Conservation (phyloP, 139 green algal species). For the Monoraphidium neglectum region DNA sequence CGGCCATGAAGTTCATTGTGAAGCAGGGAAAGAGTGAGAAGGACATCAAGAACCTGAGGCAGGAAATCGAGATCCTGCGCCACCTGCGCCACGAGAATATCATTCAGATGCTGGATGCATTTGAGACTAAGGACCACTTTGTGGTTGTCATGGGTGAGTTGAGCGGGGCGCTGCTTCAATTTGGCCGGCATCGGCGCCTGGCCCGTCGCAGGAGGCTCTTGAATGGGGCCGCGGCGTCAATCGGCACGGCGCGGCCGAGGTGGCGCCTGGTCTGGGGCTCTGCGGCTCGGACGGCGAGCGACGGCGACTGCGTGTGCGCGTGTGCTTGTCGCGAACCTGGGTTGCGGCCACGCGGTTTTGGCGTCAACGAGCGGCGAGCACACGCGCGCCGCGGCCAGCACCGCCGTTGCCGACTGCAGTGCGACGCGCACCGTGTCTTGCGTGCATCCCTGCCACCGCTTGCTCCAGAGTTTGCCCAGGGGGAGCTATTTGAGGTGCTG, state of each 20-base stretch:
- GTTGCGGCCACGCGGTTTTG: too few relatives aligned
- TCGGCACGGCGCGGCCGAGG: too few relatives aligned
- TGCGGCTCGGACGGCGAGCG: too few relatives aligned
- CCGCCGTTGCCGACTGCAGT: background rate
- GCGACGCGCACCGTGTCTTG: background rate
- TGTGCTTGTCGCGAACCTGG: too few relatives aligned
- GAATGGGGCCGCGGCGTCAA: too few relatives aligned
- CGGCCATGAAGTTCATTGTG: slow-evolving; percentile 98
- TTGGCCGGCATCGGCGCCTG: too few relatives aligned
- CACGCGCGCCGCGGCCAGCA: too few relatives aligned
- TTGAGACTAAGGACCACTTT: slow-evolving; percentile 96
- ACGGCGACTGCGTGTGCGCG: too few relatives aligned
- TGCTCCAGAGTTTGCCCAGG: slow-evolving; percentile 88
- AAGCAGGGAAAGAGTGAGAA: slow-evolving; percentile 95
- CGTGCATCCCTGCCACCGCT: background rate
- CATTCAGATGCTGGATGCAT: slow-evolving; percentile 95
- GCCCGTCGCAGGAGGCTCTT: too few relatives aligned
- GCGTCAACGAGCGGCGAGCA: too few relatives aligned
- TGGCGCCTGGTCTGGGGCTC: too few relatives aligned
- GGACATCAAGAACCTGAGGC: slow-evolving; percentile 91
- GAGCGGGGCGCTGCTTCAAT: background rate
- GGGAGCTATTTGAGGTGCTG: slow-evolving; percentile 98
- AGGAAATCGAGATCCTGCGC: slow-evolving; percentile 95
- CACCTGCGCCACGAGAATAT: slow-evolving; percentile 92
- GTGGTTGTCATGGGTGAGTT: slow-evolving; percentile 87